A percentile compares a stretch with the other conserved stretches of the same genome.
Conservation (phyloP, 257 asterid species). For the Primulina huaijiensis region DNA sequence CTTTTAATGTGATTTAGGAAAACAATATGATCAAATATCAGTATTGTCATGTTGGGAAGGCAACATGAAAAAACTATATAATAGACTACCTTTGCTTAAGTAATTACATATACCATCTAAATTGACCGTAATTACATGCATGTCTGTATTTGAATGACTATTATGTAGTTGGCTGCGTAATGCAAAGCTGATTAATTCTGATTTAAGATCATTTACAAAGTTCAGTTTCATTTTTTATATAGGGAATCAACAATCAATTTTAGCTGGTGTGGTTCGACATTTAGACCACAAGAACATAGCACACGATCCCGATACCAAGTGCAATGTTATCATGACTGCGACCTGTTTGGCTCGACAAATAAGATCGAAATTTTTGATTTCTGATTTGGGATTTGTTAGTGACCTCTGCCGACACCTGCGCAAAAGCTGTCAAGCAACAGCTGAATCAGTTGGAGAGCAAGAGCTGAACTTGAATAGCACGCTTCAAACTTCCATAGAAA, state of each 20-base stretch:
- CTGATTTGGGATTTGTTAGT: slow-evolving; percentile 80
- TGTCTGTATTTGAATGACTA: not conserved
- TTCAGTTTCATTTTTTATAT: slow-evolving; percentile 23
- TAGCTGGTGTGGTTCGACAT: slow-evolving; percentile 85
- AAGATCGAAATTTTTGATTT: slow-evolving; percentile 56
- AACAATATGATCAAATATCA: not conserved
- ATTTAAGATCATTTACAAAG: slow-evolving; percentile 21
- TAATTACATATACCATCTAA: not conserved
- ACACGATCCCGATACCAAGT: slow-evolving; percentile 70
- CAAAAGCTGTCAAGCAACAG: slow-evolving; percentile 85
- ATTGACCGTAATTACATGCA: too few species aligned
- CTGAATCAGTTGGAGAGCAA: slow-evolving; percentile 65
- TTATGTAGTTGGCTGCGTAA: not conserved
- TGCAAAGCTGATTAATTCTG: not conserved
- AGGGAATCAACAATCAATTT: slow-evolving; percentile 69
- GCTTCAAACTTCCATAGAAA: slow-evolving; percentile 73
- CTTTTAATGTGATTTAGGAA: not conserved
- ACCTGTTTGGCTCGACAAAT: slow-evolving; percentile 79
- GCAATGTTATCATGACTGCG: slow-evolving; percentile 68
- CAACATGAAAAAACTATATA: not conserved
- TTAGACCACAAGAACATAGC: slow-evolving; percentile 86
- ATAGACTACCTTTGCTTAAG: not conserved
- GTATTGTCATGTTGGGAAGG: not conserved
- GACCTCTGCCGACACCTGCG: slow-evolving; percentile 94
- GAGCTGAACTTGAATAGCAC: slow-evolving; percentile 54